phyloP scores from a whole-genome alignment of 768 basidiomycete genomes.

The Suillus brevipes region DNA sequence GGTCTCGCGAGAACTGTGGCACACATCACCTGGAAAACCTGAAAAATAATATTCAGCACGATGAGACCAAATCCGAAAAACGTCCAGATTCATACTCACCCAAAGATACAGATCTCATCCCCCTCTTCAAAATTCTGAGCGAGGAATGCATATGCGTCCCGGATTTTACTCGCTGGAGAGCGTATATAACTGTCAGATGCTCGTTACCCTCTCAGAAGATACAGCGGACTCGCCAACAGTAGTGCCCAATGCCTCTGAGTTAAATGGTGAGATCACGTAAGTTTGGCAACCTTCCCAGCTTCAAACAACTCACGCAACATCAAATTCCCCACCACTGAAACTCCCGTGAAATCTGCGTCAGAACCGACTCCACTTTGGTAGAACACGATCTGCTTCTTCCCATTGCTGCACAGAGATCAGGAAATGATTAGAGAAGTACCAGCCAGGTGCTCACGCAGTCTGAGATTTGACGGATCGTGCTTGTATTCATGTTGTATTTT shows the following conservation, averaged over 20 bases:
- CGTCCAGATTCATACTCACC: constrained; percentile 1
- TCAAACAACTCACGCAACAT: constrained; percentile 1
- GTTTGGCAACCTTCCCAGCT: neutral
- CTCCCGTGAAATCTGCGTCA: constrained; percentile 18
- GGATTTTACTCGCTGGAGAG: constrained; percentile 23
- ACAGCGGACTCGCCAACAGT: constrained; percentile 2
- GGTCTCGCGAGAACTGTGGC: neutral
- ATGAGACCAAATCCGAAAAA: neutral
- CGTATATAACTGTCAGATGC: neutral
- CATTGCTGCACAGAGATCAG: neutral
- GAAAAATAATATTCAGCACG: neutral
- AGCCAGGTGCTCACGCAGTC: neutral
- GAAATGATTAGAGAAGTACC: neutral
- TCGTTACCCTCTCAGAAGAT: neutral
- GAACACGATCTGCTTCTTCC: constrained; percentile 19
- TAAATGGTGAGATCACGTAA: neutral
- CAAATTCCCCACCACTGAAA: constrained; percentile 11
- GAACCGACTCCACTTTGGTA: constrained; percentile 28
- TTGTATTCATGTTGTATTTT: neutral
- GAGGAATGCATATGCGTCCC: constrained; percentile 27
- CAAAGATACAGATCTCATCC: constrained; percentile 20
- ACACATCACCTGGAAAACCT: constrained; percentile 6
- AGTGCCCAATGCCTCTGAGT: constrained; percentile 12
- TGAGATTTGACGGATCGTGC: constrained; percentile 9
- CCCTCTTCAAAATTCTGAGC: constrained; percentile 23